These are phyloP conservation scores for Pleurotus cornucopiae DNA, from an alignment of 768 basidiomycete species.

Conservation along the genomic window DNA sequence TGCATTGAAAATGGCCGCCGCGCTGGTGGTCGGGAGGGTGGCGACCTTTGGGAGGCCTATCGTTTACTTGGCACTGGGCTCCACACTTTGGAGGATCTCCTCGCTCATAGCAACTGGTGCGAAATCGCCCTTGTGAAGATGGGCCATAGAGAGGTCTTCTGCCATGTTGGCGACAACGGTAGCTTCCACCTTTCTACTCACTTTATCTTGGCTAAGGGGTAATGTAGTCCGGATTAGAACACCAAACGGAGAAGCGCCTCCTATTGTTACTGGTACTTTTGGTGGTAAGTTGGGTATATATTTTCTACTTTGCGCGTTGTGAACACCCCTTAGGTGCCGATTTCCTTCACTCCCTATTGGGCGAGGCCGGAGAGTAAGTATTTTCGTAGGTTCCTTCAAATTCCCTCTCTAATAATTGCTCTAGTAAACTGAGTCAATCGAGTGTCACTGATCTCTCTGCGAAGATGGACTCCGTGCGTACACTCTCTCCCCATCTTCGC, in stretches of 20 bases:
- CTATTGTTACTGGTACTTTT: slow-evolving; percentile 67
- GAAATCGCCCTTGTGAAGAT: slow-evolving; percentile 68
- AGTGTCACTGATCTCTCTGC: slow-evolving; percentile 54
- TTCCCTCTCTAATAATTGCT: neutral
- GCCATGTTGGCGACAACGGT: slow-evolving; percentile 71
- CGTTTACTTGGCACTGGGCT: slow-evolving; percentile 65
- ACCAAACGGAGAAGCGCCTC: slow-evolving; percentile 52
- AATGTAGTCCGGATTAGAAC: slow-evolving; percentile 41
- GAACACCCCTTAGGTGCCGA: slow-evolving; percentile 36
- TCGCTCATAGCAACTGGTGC: slow-evolving; percentile 80
- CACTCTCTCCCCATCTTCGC: neutral
- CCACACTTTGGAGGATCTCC: slow-evolving; percentile 69
- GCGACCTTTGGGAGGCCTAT: slow-evolving; percentile 63
- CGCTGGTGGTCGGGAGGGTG: slow-evolving; percentile 46
- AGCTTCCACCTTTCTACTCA: neutral
- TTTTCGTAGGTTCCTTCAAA: neutral
- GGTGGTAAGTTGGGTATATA: slow-evolving; percentile 31
- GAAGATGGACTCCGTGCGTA: slow-evolving; percentile 39
- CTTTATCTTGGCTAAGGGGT: slow-evolving; percentile 12
- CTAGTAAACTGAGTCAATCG: slow-evolving; percentile 54
- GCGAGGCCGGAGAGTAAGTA: slow-evolving; percentile 60
- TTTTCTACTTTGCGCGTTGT: neutral
- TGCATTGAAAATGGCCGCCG: slow-evolving; percentile 71
- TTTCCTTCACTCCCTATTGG: slow-evolving; percentile 62
- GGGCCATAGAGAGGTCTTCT: slow-evolving; percentile 70